phyloP scores from a whole-genome alignment of 2,329 filamentous ascomycete species.

The Xylaria sp. region DNA sequence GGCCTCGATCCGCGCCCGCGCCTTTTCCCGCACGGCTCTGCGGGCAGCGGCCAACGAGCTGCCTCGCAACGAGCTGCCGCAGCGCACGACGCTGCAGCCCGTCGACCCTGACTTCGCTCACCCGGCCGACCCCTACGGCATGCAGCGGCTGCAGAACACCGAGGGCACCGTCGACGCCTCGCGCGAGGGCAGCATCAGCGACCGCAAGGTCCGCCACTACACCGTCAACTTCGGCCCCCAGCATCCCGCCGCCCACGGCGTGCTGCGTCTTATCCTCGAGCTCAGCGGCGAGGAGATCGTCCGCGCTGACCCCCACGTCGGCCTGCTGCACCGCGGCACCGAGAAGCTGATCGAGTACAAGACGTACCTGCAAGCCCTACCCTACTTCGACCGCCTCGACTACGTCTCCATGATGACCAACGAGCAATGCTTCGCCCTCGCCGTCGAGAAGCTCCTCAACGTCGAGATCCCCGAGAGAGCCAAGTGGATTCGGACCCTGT shows the following conservation, averaged over 20 bases:
- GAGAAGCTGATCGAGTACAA: slow-evolving; percentile 99
- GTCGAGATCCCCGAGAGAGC: slow-evolving; percentile 94
- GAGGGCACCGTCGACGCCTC: slow-evolving; percentile 57
- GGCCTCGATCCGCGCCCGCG: slow-evolving; percentile 60
- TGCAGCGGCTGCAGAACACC: background rate
- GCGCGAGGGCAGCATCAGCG: slow-evolving; percentile 60
- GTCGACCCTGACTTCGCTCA: slow-evolving; percentile 72
- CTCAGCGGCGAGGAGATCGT: slow-evolving; percentile 98
- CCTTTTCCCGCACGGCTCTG: slow-evolving; percentile 72
- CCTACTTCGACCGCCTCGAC: slow-evolving; percentile 98
- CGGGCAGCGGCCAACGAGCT: slow-evolving; percentile 57
- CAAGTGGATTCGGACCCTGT: slow-evolving; percentile 96
- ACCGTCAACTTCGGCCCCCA: slow-evolving; percentile 99
- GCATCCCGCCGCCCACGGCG: slow-evolving; percentile 97
- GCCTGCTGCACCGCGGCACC: slow-evolving; percentile 93
- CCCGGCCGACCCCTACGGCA: slow-evolving; percentile 57
- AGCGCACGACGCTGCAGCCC: slow-evolving; percentile 72
- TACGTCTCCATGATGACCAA: slow-evolving; percentile 99
- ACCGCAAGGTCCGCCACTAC: slow-evolving; percentile 96
- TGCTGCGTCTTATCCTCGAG: slow-evolving; percentile 96
- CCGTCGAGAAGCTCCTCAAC: slow-evolving; percentile 97
- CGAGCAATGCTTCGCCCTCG: slow-evolving; percentile 95
- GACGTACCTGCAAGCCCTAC: slow-evolving; percentile 96
- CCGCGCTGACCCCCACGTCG: slow-evolving; percentile 95
- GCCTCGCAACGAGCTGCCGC: slow-evolving; percentile 61